A percentile compares a stretch with the other conserved stretches of the same genome.
These are phyloP conservation scores for Tolypocladium ovalisporum DNA, from an alignment of 2,329 filamentous ascomycete species.

Conservation along the genomic window DNA sequence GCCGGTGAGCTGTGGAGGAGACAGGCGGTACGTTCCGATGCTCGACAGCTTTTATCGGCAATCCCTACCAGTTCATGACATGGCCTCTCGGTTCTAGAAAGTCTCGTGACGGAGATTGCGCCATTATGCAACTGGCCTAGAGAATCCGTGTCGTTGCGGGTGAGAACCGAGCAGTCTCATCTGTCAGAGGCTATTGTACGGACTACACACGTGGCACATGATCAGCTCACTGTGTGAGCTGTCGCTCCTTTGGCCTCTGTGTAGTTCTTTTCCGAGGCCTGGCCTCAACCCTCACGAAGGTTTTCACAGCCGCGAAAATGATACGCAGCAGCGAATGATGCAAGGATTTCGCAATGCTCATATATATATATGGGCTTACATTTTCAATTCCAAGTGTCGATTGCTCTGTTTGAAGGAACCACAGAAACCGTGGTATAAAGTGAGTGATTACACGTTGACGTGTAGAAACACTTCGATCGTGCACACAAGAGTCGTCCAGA, in stretches of 20 bases:
- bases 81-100: not conserved
- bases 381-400: not conserved
- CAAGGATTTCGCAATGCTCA: no score
- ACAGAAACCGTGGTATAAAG: not conserved
- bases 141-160: no score
- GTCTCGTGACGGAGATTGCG: not conserved
- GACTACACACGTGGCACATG: no score
- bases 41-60: not conserved
- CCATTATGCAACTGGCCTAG: no score
- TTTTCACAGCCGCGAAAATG: no score
- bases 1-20: not conserved
- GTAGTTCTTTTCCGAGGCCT: no score
- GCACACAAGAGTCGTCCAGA: conserved; percentile 9
- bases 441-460: not conserved
- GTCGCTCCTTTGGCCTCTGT: no score
- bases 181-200: no score
- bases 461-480: conserved; percentile 9
- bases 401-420: not conserved
- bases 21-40: not conserved
- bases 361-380: no score
- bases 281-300: no score
- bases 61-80: not conserved
- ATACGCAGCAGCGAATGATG: no score
- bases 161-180: not conserved
- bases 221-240: no score